Conservation (phyloP, 129 eudicot species). For the Oenanthe sinensis region DNA sequence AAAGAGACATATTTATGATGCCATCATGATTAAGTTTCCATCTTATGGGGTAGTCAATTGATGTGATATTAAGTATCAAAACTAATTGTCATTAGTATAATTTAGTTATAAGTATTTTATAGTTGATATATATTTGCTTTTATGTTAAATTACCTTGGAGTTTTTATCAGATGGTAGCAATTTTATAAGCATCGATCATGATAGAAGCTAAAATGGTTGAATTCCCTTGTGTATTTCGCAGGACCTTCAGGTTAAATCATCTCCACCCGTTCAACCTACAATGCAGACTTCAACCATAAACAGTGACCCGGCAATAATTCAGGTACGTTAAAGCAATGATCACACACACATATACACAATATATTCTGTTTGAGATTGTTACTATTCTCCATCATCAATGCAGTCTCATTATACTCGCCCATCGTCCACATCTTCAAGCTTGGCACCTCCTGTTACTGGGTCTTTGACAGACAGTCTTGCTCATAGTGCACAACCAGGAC, state of each 20-base stretch:
- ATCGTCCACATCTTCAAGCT: conserved; percentile 21
- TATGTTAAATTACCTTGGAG: background rate
- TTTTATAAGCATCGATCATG: background rate
- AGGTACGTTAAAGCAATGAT: conserved; percentile 25
- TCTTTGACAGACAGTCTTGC: conserved; percentile 12
- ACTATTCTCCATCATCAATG: background rate
- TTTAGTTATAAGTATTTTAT: background rate
- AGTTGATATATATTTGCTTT: background rate
- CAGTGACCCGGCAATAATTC: conserved; percentile 61
- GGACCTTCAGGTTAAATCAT: conserved; percentile 67
- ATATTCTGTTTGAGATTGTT: background rate
- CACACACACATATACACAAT: background rate
- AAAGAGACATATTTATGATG: background rate
- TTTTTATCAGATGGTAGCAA: background rate
- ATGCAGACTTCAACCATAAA: conserved; percentile 33
- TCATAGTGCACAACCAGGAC: conserved; percentile 18
- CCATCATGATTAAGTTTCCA: background rate
- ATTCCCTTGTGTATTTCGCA: conserved; percentile 14
- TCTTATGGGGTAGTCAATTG: background rate
- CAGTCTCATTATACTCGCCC: conserved; percentile 28
- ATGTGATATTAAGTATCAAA: background rate
- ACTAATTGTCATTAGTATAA: background rate
- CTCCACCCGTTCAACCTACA: conserved; percentile 50
- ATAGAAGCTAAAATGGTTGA: background rate
- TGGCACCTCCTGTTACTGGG: background rate